Evolutionary conservation across 208 protist species (phyloP).

Genomic region (Acanthamoeba lenticulata): DNA sequence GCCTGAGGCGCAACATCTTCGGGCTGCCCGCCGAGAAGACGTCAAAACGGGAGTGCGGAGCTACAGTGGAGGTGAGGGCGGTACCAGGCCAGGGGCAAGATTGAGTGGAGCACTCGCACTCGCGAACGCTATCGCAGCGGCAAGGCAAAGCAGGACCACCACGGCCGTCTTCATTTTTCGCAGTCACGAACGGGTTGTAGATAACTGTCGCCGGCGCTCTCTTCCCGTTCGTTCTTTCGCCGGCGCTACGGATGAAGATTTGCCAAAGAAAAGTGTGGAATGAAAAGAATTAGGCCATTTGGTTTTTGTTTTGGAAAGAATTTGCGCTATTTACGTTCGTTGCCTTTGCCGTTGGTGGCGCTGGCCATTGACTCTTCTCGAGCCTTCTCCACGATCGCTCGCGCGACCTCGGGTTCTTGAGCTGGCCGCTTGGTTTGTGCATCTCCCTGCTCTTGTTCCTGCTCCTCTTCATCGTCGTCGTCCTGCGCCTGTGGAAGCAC

Average conservation of each 20-base stretch:
- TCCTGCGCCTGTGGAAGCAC: no score
- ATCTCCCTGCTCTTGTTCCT: no score
- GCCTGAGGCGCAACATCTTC: not conserved
- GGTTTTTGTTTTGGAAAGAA: no score
- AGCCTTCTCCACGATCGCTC: not conserved
- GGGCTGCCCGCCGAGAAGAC: not conserved
- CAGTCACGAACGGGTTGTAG: not conserved
- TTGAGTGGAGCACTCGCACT: not conserved
- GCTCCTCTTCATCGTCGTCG: no score
- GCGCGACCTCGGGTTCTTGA: not conserved
- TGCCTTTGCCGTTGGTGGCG: constrained; percentile 10
- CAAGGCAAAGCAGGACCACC: not conserved
- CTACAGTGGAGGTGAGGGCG: no score
- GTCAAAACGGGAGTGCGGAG: not conserved
- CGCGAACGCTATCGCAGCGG: not conserved
- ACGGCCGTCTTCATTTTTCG: not conserved
- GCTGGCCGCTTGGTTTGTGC: no score
- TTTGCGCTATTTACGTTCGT: constrained; percentile 58
- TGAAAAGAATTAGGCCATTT: no score
- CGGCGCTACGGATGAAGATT: no score
- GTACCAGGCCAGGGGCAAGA: not conserved
- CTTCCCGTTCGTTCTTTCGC: no score
- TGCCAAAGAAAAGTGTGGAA: no score
- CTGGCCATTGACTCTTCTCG: not conserved
- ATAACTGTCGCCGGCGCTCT: no score